phyloP scores from a whole-genome alignment of 1,284 basidiomycete genomes.

The Pterulicium gracile region DNA sequence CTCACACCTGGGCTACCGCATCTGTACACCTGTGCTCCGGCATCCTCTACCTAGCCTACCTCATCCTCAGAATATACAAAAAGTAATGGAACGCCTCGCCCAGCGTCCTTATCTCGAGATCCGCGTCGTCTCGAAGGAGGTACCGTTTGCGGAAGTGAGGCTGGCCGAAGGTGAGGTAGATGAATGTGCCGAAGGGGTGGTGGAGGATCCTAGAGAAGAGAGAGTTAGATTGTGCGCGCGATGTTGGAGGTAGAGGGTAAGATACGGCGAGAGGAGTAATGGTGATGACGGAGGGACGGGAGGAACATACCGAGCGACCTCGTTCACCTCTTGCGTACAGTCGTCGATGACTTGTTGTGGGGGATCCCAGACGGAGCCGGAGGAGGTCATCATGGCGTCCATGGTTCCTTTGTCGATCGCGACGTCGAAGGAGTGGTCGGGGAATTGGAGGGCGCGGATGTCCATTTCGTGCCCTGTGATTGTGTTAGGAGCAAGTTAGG shows the following conservation, averaged over 20 bases:
- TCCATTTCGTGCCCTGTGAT: slow-evolving; percentile 79
- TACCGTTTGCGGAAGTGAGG: slow-evolving; percentile 81
- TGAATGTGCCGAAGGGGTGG: slow-evolving; percentile 56
- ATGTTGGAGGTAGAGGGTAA: slow-evolving; percentile 3
- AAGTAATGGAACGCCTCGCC: slow-evolving; percentile 84
- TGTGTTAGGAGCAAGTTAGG: neutral
- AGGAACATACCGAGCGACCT: slow-evolving; percentile 70
- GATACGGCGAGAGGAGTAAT: slow-evolving; percentile 1
- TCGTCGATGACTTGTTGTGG: slow-evolving; percentile 65
- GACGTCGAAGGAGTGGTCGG: slow-evolving; percentile 64
- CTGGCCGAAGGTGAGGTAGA: slow-evolving; percentile 87
- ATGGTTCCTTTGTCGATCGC: slow-evolving; percentile 93
- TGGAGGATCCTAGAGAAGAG: slow-evolving; percentile 2
- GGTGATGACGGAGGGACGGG: neutral
- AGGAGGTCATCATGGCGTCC: slow-evolving; percentile 89
- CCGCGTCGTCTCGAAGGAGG: slow-evolving; percentile 42
- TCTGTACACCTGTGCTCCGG: too few species aligned
- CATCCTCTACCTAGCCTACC: too few species aligned
- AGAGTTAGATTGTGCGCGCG: slow-evolving; percentile 1
- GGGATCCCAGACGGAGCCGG: slow-evolving; percentile 87
- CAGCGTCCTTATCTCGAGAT: slow-evolving; percentile 50
- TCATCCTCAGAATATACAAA: slow-evolving; percentile 48
- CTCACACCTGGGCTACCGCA: too few species aligned
- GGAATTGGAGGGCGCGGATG: slow-evolving; percentile 64
- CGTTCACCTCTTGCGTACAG: slow-evolving; percentile 74